A percentile compares a stretch with the other conserved stretches of the same genome.
Evolutionary conservation across 2,329 filamentous ascomycete species (phyloP).

Genomic region (Pseudogymnoascus sp.): DNA sequence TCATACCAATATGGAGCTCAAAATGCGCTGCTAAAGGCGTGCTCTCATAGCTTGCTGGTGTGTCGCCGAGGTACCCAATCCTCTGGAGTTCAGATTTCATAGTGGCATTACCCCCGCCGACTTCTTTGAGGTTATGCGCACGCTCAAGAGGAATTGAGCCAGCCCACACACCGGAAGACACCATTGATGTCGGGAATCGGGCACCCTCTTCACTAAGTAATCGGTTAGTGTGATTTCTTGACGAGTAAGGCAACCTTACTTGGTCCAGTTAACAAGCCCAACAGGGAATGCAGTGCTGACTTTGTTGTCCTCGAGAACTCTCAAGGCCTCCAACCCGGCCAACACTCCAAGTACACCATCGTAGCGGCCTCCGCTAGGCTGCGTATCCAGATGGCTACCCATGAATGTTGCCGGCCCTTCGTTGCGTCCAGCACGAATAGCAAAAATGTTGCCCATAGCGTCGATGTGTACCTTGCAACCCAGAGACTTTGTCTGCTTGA

Average conservation of each 20-base stretch:
- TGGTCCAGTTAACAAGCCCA: conserved; percentile 25
- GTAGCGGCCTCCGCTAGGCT: conserved; percentile 60
- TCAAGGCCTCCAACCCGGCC: conserved; percentile 66
- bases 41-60: conserved; percentile 48
- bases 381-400: conserved; percentile 62
- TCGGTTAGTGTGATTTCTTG: not conserved
- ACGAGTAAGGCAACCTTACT: conserved; percentile 37
- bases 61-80: conserved; percentile 61
- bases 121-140: conserved; percentile 56
- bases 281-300: conserved; percentile 64
- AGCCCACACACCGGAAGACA: conserved; percentile 70
- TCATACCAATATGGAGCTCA: conserved; percentile 64
- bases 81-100: conserved; percentile 63
- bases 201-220: conserved; percentile 78
- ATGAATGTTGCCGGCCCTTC: conserved; percentile 58
- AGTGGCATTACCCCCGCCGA: conserved; percentile 52
- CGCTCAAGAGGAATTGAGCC: conserved; percentile 55
- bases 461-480: conserved; percentile 65
- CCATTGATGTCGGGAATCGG: conserved; percentile 68
- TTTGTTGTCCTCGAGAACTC: conserved; percentile 57
- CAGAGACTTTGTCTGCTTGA: conserved; percentile 51
- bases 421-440: conserved; percentile 56
- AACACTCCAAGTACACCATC: conserved; percentile 71
- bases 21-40: conserved; percentile 70
- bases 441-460: conserved; percentile 70